phyloP scores from a whole-genome alignment of 306 rosid genomes.

The Vigna angularis region DNA sequence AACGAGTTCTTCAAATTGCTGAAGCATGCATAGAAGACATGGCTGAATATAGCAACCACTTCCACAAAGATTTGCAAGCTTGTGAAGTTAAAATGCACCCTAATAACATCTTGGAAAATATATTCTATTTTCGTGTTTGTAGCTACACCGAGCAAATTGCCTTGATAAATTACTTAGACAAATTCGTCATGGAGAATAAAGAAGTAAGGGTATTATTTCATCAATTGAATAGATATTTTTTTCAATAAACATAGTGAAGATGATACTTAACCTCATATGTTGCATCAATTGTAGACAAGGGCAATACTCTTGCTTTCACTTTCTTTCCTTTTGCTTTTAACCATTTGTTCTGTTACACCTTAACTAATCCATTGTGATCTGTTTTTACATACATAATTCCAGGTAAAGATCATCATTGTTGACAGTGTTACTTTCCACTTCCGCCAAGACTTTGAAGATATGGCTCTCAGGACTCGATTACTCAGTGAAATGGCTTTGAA shows the following conservation, averaged over 20 bases:
- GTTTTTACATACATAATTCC: slow-evolving; percentile 18
- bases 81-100: slow-evolving; percentile 62
- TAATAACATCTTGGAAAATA: slow-evolving; percentile 72
- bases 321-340: slow-evolving; percentile 15
- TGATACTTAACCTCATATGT: slow-evolving; percentile 9
- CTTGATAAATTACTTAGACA: slow-evolving; percentile 80
- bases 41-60: slow-evolving; percentile 59
- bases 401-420: slow-evolving; percentile 85
- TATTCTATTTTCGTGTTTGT: slow-evolving; percentile 85
- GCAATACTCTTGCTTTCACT: slow-evolving; percentile 26
- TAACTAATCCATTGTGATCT: slow-evolving; percentile 16
- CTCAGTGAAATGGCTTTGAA: slow-evolving; percentile 89
- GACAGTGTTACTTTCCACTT: slow-evolving; percentile 97
- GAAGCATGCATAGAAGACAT: slow-evolving; percentile 85
- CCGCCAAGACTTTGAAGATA: slow-evolving; percentile 91
- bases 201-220: slow-evolving; percentile 65
- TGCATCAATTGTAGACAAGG: neutral
- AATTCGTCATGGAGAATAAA: slow-evolving; percentile 80
- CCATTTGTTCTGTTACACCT: slow-evolving; percentile 19
- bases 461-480: slow-evolving; percentile 87
- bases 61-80: slow-evolving; percentile 59
- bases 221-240: slow-evolving; percentile 11
- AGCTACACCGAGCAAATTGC: slow-evolving; percentile 94
- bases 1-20: slow-evolving; percentile 87
- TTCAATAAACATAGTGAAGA: slow-evolving; percentile 6